A percentile compares a stretch with the other conserved stretches of the same genome.
phyloP scores from a whole-genome alignment of 2,329 filamentous ascomycete species.

The Lasiodiplodia citricola region DNA sequence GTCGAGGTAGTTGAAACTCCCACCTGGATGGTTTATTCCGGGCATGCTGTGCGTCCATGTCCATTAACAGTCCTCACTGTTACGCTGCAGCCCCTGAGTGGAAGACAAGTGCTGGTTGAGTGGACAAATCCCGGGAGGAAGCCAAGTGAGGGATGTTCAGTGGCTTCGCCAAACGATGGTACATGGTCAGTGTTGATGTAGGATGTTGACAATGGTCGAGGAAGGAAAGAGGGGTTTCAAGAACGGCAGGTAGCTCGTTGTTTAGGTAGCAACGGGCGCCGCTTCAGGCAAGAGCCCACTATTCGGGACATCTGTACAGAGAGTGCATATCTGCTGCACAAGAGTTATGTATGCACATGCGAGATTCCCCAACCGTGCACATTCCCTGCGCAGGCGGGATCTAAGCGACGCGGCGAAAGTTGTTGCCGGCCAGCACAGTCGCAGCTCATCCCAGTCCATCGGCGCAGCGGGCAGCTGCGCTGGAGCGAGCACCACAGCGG shows the following conservation, averaged over 20 bases:
- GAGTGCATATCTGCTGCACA: neutral
- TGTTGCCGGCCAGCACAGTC: neutral
- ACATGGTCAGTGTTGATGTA: neutral
- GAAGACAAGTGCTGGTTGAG: no score
- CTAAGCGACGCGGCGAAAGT: neutral
- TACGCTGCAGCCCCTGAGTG: no score
- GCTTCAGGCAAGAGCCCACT: neutral
- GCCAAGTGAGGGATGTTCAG: neutral
- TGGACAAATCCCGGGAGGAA: neutral
- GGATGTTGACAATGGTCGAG: neutral
- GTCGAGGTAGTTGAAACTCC: no score
- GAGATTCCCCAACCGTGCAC: neutral
- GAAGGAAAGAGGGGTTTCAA: neutral
- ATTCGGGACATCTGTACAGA: neutral
- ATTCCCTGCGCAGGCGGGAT: neutral
- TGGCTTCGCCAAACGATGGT: neutral
- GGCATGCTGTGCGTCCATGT: no score
- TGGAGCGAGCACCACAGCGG: neutral
- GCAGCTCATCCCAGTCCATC: neutral
- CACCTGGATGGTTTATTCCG: no score
- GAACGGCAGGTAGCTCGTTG: neutral
- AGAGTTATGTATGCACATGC: neutral
- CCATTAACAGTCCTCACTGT: no score
- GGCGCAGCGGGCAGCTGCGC: neutral
- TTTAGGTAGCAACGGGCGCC: neutral